These are phyloP conservation scores for Stenocarpella maydis DNA, from an alignment of 2,329 filamentous ascomycete species.

Conservation along the genomic window DNA sequence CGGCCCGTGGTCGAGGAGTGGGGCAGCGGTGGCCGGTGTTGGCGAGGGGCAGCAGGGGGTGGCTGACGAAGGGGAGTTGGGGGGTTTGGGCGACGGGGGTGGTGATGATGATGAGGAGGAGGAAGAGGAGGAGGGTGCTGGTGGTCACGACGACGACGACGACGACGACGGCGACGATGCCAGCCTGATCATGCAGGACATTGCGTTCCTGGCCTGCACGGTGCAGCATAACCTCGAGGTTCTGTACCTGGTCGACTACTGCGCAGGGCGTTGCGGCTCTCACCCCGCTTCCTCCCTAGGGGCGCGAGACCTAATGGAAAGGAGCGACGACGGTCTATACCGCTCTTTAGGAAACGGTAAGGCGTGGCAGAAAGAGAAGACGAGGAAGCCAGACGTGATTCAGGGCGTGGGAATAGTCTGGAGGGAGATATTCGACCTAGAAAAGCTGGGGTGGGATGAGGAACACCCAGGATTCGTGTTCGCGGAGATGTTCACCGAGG, in stretches of 20 bases:
- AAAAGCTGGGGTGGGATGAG: constrained; percentile 43
- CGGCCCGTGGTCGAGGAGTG: background rate
- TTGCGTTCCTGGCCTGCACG: constrained; percentile 35
- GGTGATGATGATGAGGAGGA: background rate
- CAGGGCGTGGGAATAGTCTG: constrained; percentile 43
- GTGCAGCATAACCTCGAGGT: constrained; percentile 36
- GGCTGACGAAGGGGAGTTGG: background rate
- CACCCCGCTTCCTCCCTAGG: background rate
- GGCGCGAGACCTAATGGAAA: constrained; percentile 34
- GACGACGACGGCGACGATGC: background rate
- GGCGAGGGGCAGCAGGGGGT: background rate
- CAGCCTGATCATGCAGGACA: constrained; percentile 30
- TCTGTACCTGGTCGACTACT: constrained; percentile 36
- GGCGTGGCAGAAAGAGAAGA: constrained; percentile 30
- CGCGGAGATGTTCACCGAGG: constrained; percentile 41
- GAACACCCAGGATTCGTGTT: constrained; percentile 44
- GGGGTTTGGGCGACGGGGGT: background rate
- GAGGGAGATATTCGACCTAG: constrained; percentile 45
- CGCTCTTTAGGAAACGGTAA: constrained; percentile 36
- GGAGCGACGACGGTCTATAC: constrained; percentile 38
- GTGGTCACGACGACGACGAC: background rate
- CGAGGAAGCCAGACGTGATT: constrained; percentile 42
- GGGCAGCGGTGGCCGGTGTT: background rate
- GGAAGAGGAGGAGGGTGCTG: background rate
- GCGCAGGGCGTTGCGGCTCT: constrained; percentile 17